These are phyloP conservation scores for Plasmodium relictum DNA, from an alignment of 169 alveolate genomes.

Conservation along the genomic window DNA sequence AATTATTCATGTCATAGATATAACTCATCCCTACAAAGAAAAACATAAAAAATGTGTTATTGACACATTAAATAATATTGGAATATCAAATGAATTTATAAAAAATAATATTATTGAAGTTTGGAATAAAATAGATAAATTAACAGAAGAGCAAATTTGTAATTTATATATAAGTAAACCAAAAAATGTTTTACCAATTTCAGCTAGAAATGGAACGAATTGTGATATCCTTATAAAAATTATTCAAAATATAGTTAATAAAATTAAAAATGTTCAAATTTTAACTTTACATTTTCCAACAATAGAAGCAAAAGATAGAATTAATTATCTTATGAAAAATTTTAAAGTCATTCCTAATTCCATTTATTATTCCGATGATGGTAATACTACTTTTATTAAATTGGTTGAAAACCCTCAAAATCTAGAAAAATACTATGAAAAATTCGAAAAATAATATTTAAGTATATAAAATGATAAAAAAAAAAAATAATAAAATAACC, in stretches of 20 bases:
- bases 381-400: constrained; percentile 59
- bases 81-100: constrained; percentile 83
- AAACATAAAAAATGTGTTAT: constrained; percentile 86
- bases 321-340: constrained; percentile 26
- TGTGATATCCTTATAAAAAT: constrained; percentile 63
- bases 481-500: too few relatives aligned
- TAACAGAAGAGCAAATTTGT: constrained; percentile 73
- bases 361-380: constrained; percentile 61
- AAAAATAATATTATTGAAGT: constrained; percentile 89
- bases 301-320: constrained; percentile 48
- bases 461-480: too few relatives aligned
- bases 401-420: constrained; percentile 56
- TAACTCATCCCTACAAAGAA: constrained; percentile 87
- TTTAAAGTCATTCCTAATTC: constrained; percentile 71
- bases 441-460: constrained; percentile 3
- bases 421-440: constrained; percentile 46
- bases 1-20: constrained; percentile 88
- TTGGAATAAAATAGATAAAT: constrained; percentile 94
- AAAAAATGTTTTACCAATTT: constrained; percentile 62
- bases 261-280: constrained; percentile 47
- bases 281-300: constrained; percentile 44
- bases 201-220: constrained; percentile 58
- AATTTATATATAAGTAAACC: constrained; percentile 57
- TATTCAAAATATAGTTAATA: constrained; percentile 23
- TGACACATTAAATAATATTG: constrained; percentile 88